Percentiles rank a stretch among this genome's conserved stretches.
These are phyloP conservation scores for Breynia disticha DNA, from an alignment of 441 rosid genomes.

Conservation along the genomic window DNA sequence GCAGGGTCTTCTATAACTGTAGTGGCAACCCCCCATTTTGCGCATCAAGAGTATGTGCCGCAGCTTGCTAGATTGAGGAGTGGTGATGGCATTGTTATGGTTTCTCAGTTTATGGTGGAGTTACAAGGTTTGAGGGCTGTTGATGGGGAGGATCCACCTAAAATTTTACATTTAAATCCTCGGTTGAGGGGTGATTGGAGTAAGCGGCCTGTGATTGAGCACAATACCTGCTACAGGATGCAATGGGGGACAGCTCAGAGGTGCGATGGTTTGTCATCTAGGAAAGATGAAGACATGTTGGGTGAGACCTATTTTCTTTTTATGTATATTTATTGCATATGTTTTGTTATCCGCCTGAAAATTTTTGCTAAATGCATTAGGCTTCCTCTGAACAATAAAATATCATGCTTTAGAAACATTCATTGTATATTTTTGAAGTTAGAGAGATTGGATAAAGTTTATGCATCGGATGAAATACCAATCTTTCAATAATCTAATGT, in stretches of 20 bases:
- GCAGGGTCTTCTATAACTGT: conserved; percentile 88
- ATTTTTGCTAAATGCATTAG: conserved; percentile 1
- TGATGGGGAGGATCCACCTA: conserved; percentile 95
- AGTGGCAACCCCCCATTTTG: conserved; percentile 71
- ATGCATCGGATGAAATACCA: no score
- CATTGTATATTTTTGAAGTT: no score
- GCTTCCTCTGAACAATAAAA: neutral
- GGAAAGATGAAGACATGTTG: conserved; percentile 62
- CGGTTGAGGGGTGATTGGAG: conserved; percentile 94
- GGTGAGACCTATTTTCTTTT: conserved; percentile 38
- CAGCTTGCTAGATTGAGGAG: conserved; percentile 43
- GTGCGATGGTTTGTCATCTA: conserved; percentile 81
- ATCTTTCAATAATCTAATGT: no score
- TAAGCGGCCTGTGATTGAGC: conserved; percentile 76
- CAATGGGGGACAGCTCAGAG: conserved; percentile 96
- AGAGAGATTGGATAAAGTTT: no score
- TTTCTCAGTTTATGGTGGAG: conserved; percentile 92
- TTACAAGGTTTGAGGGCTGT: conserved; percentile 83
- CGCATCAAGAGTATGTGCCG: conserved; percentile 73
- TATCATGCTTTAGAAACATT: no score
- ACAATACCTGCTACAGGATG: conserved; percentile 97
- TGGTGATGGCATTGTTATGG: conserved; percentile 53
- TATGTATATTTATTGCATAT: neutral
- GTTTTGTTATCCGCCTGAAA: conserved; percentile 7
- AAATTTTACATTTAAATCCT: conserved; percentile 89